A percentile compares a stretch with the other conserved stretches of the same genome.
phyloP scores from a whole-genome alignment of 1,284 basidiomycete species.

The Exobasidium cylindrosporum region DNA sequence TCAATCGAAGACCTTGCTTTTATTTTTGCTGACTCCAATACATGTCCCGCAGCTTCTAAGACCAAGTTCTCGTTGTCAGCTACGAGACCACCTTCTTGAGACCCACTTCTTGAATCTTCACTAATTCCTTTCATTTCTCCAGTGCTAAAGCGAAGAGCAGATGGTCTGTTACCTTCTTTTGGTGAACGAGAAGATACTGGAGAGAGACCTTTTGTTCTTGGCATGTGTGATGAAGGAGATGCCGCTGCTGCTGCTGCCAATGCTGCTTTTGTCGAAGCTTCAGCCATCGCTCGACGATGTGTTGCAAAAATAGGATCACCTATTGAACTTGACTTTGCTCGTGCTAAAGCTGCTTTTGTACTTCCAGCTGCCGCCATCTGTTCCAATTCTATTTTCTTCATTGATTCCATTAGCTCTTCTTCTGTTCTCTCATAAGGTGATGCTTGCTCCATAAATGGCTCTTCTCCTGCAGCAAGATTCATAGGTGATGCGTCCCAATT shows the following conservation, averaged over 20 bases:
- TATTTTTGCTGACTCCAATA: too few relatives aligned
- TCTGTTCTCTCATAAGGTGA: conserved; percentile 13
- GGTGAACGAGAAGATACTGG: not conserved
- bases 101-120: not conserved
- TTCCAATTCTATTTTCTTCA: conserved; percentile 12
- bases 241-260: not conserved
- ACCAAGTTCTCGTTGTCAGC: not conserved
- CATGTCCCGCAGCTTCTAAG: not conserved
- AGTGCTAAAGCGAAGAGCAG: not conserved
- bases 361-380: conserved; percentile 21
- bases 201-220: not conserved
- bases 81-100: not conserved
- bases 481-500: conserved; percentile 20
- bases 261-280: conserved; percentile 9
- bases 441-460: conserved; percentile 33
- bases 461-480: conserved; percentile 21
- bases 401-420: not conserved
- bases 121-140: not conserved
- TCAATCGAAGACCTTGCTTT: not conserved
- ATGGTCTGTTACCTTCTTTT: not conserved
- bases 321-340: conserved; percentile 19
- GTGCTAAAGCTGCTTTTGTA: conserved; percentile 37
- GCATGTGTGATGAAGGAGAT: not conserved
- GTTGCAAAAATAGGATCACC: conserved; percentile 24
- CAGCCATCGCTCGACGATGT: conserved; percentile 4